Evolutionary conservation across 306 rosid genomes (phyloP).

Genomic region (Urtica urens): DNA sequence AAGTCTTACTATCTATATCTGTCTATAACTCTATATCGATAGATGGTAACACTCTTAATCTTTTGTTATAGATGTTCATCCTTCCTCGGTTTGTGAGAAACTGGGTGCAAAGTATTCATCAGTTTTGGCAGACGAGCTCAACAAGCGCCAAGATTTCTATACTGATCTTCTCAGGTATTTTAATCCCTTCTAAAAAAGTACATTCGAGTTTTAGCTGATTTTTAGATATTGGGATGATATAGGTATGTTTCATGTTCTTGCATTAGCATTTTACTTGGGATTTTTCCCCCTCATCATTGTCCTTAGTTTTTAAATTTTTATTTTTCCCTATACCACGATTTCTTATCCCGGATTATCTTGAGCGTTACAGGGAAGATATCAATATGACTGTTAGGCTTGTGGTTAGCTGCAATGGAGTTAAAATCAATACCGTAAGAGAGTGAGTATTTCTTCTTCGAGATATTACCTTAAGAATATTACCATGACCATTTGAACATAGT

Average conservation of each 20-base stretch:
- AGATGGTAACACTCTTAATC: constrained; percentile 4
- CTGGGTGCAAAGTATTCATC: constrained; percentile 83
- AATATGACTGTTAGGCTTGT: constrained; percentile 83
- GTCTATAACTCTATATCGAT: constrained; percentile 11
- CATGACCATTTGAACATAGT: not conserved
- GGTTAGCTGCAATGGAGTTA: constrained; percentile 72
- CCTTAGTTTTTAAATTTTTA: not conserved
- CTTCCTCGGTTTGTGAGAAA: constrained; percentile 66
- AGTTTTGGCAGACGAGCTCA: constrained; percentile 49
- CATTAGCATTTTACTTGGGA: constrained; percentile 15
- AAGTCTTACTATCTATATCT: constrained; percentile 31
- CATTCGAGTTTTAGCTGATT: not conserved
- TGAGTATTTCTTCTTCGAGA: constrained; percentile 29
- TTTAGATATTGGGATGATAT: constrained; percentile 13
- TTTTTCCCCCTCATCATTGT: not conserved
- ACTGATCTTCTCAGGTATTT: constrained; percentile 86
- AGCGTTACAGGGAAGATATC: constrained; percentile 63
- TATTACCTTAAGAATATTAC: not conserved
- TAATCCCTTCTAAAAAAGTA: not conserved
- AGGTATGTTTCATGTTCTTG: constrained; percentile 12
- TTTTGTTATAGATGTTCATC: constrained; percentile 60
- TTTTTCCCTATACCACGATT: not conserved
- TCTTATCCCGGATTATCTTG: constrained; percentile 2
- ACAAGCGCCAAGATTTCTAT: constrained; percentile 48
- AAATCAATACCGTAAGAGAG: constrained; percentile 65